phyloP scores from a whole-genome alignment of 176 grass and related monocot genomes.

The Alloteropsis semialata region DNA sequence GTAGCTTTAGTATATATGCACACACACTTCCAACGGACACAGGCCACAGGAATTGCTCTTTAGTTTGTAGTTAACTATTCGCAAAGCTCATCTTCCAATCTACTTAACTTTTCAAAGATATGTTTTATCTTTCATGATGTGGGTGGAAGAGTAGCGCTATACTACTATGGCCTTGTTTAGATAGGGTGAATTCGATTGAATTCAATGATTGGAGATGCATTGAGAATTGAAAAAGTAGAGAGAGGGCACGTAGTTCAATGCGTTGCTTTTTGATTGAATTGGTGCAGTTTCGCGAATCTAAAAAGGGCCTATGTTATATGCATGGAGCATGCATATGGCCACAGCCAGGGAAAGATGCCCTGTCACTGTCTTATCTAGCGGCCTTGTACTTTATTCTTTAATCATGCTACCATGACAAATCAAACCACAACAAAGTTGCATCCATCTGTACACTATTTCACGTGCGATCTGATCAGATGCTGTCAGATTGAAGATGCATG shows the following conservation, averaged over 20 bases:
- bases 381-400: background rate
- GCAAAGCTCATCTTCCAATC: background rate
- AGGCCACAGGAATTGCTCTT: background rate
- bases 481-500: background rate
- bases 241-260: too few relatives aligned
- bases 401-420: background rate
- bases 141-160: background rate
- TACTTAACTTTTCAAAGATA: slow-evolving; percentile 22
- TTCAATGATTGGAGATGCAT: too few relatives aligned
- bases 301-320: too few relatives aligned
- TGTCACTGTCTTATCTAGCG: background rate
- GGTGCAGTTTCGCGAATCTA: too few relatives aligned
- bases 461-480: background rate
- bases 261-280: too few relatives aligned
- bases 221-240: too few relatives aligned
- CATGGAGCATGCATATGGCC: background rate
- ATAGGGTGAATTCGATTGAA: too few relatives aligned
- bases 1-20: background rate
- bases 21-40: background rate
- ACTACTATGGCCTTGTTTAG: too few relatives aligned
- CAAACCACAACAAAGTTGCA: background rate
- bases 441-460: background rate
- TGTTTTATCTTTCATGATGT: background rate
- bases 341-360: slow-evolving; percentile 21
- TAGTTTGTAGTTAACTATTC: background rate